Percentiles rank a stretch among this genome's conserved stretches.
These are phyloP conservation scores for Xanthoconium purpureum DNA, from an alignment of 768 basidiomycete genomes.

Conservation along the genomic window DNA sequence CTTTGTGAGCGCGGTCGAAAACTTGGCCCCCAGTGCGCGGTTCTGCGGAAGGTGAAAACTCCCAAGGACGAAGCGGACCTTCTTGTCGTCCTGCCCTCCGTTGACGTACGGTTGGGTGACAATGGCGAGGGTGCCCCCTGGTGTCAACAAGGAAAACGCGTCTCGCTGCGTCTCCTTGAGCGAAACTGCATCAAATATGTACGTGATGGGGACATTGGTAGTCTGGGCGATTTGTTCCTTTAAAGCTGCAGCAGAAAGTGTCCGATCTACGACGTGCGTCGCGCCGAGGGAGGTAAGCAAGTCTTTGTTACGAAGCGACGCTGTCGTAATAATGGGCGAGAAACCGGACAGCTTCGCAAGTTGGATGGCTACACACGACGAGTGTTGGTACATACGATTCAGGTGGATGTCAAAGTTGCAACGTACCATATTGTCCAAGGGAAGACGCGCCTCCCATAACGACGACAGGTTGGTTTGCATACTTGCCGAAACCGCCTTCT, in stretches of 20 bases:
- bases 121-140: constrained; percentile 28
- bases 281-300: constrained; percentile 35
- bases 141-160: constrained; percentile 28
- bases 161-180: constrained; percentile 31
- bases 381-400: not conserved
- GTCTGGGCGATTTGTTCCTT: constrained; percentile 5
- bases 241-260: constrained; percentile 12
- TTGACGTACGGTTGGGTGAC: not conserved
- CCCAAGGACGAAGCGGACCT: constrained; percentile 1
- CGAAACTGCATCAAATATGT: constrained; percentile 33
- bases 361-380: constrained; percentile 26
- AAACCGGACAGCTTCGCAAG: constrained; percentile 33
- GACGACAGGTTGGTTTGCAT: constrained; percentile 31
- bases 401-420: too few species aligned
- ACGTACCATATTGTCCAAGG: constrained; percentile 37
- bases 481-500: constrained; percentile 29
- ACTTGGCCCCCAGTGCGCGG: constrained; percentile 9
- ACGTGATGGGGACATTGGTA: constrained; percentile 3
- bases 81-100: not conserved
- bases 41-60: constrained; percentile 2
- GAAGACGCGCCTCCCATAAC: constrained; percentile 37
- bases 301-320: constrained; percentile 33
- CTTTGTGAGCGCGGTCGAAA: constrained; percentile 6
- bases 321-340: constrained; percentile 38
- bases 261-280: constrained; percentile 35